Evolutionary conservation across 495 filamentous ascomycete genomes (phyloP).

Genomic region (Hypoxylon lenormandii): DNA sequence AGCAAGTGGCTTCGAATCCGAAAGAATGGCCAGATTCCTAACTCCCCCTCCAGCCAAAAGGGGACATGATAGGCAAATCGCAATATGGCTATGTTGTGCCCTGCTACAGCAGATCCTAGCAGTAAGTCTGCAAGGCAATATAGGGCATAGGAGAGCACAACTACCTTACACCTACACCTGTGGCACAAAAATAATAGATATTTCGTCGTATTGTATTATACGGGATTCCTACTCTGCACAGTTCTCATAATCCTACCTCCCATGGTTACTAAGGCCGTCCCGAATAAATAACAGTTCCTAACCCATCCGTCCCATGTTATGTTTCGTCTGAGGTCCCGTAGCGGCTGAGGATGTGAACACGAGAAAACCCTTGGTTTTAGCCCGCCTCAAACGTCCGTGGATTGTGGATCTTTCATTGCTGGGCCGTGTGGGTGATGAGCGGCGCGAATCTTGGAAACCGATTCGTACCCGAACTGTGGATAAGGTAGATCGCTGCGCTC

Average conservation of each 20-base stretch:
- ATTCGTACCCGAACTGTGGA: slow-evolving; percentile 20
- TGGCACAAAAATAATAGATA: not conserved
- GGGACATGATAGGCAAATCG: slow-evolving; percentile 38
- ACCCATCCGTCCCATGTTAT: slow-evolving; percentile 16
- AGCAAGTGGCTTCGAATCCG: slow-evolving; percentile 37
- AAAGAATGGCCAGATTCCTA: slow-evolving; percentile 31
- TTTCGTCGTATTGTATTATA: no score
- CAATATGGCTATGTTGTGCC: slow-evolving; percentile 6
- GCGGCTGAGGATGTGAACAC: slow-evolving; percentile 28
- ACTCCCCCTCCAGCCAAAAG: slow-evolving; percentile 32
- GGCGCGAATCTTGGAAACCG: slow-evolving; percentile 33
- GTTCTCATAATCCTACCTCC: not conserved
- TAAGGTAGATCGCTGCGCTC: slow-evolving; percentile 31
- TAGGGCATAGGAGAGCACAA: slow-evolving; percentile 16
- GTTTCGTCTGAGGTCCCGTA: slow-evolving; percentile 15
- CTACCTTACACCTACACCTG: not conserved
- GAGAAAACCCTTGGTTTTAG: slow-evolving; percentile 37
- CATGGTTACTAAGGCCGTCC: not conserved
- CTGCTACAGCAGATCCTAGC: slow-evolving; percentile 7
- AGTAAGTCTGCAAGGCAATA: slow-evolving; percentile 14
- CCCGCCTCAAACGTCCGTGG: slow-evolving; percentile 28
- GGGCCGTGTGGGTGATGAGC: slow-evolving; percentile 9
- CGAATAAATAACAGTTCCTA: slow-evolving; percentile 1
- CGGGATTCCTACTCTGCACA: not conserved
- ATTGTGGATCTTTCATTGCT: slow-evolving; percentile 10